Evolutionary conservation across 306 rosid species (phyloP), one percentile per base, ranked within the genome.

Genomic region (Dalbergia cochinchinensis): DNA sequence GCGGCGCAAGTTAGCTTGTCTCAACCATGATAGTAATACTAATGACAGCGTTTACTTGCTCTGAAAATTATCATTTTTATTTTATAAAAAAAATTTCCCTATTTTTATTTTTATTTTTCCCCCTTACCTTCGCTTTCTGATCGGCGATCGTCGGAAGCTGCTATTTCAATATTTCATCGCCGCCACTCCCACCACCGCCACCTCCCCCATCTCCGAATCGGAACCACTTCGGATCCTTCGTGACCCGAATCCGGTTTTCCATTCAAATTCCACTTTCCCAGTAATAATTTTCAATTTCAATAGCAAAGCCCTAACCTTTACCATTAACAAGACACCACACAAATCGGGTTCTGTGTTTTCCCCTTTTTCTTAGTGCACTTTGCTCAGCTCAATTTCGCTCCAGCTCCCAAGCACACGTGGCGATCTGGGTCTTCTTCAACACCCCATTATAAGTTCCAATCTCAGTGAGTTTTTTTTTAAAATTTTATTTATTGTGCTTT

Each of bases 351-450:
- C 68, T 86, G 71, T 78, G 84, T 77, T 91, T 71, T 45, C 41
- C 53, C 74, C 82, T 71, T 84, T 78, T 82, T 87, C 13, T 86
- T 53, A 68, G 85, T 83, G 73, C 78, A 42, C 65, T 82, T 83
- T 60, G 88, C 59, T 74, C 73, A 79, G 82, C 86, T 86, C 75
- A 84, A 73, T 89, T 91, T 82, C 65, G 90, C 91, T 89, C 78
- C 81, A 81, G 80, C 84, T 94, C 78, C 87, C 45, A 76, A 85
- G 80, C 65, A 83, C 98, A 90, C 90, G 96, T 85, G 95, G 86
- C 92, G 98, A 94, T 91, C 97, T 94, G 86, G 91, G 78, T 91
- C 83, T 79, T 80, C 87, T 80, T 86, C 92, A 69, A 76, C 82
- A 69, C 76, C 83, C 85, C 80, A 81, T 89, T 78, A 53, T 69